Base-by-base conservation (phyloP, 768 basidiomycete genomes). In the Leccinum disarticulatum region DNA sequence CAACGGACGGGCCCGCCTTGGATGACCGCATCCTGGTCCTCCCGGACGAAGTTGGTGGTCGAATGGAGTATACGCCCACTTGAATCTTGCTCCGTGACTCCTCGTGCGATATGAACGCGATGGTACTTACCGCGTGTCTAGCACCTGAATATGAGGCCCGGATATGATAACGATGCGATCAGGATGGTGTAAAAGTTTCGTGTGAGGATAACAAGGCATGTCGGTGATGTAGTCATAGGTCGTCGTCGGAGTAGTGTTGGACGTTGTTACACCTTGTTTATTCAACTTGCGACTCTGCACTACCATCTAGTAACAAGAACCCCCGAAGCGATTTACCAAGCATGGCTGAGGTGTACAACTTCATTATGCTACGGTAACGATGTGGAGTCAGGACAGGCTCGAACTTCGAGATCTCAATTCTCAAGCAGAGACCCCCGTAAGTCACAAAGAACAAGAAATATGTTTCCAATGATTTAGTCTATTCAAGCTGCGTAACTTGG, bases 111-210 rank as follows among this genome's bases (percentile, higher is more conserved):
- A 58, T 38, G 43, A 56, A 50, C 43, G 38, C 11, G 11, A 47
- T 27, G 28, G 46, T 49, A 62, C 83, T 62, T 79, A 88, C 88
- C 72, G 68, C 35, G 79, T 72, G 56, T 86, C 77, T 14, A 91
- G 53, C 22, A 86, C 73, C 58, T 88, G 86, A 3, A 91, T 81
- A 60, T 87, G 83, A 1, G 83, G 82, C 0, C 88, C 90, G 17
- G 83, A 79, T 4, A 85, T 76, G 25, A 76, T 80, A 13, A 86
- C 69, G 0, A 77, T 73, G 35, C 62, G 72, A 11, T 61, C 52
- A 1, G 72, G 55, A 13, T 76, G 68, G 13, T 74, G 65, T 61
- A 84, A 81, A 1, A 88, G 60, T 35, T 73, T 76, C 10, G 80
- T 77, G 63, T 83, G 78, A 25, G 87, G 87, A 65, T 72, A 81